Percentiles rank a stretch among this genome's conserved stretches.
Evolutionary conservation across 164 flowering plant species (phyloP).

Genomic region (Stephania yunnanensis): DNA sequence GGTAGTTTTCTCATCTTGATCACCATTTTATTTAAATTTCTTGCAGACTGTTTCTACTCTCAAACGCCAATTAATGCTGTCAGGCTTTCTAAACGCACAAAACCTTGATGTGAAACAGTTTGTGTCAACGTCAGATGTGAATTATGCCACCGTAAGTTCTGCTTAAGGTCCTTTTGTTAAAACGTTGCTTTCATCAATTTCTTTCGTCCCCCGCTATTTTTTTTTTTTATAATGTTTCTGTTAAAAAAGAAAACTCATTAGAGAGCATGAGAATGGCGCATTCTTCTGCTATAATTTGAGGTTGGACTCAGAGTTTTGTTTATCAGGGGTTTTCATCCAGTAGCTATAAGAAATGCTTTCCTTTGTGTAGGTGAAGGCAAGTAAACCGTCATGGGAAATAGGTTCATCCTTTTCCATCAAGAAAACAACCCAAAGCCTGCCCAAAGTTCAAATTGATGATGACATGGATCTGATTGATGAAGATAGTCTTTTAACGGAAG

Average conservation of each 20-base stretch:
- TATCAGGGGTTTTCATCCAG: not conserved
- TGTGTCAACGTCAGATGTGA: slow-evolving; percentile 18
- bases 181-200: not conserved
- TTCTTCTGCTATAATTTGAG: not conserved
- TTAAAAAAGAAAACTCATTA: too few relatives aligned
- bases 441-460: slow-evolving; percentile 66
- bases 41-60: slow-evolving; percentile 46
- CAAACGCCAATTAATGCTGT: slow-evolving; percentile 54
- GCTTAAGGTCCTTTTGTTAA: not conserved
- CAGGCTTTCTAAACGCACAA: slow-evolving; percentile 63
- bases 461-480: slow-evolving; percentile 91
- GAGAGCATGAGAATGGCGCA: too few relatives aligned
- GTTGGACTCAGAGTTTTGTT: not conserved
- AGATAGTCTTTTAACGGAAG: slow-evolving; percentile 85
- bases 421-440: slow-evolving; percentile 40
- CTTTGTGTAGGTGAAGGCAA: slow-evolving; percentile 46
- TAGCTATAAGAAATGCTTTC: not conserved
- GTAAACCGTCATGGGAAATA: slow-evolving; percentile 82
- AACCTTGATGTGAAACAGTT: slow-evolving; percentile 28
- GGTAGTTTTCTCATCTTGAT: too few relatives aligned
- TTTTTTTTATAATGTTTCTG: too few relatives aligned
- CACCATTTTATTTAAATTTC: not conserved
- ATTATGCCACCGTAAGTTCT: slow-evolving; percentile 42
- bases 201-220: too few relatives aligned
- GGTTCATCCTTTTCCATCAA: slow-evolving; percentile 86